A percentile compares a stretch with the other conserved stretches of the same genome.
Evolutionary conservation across 2,329 filamentous ascomycete genomes (phyloP).

Genomic region (Talaromyces sp.): DNA sequence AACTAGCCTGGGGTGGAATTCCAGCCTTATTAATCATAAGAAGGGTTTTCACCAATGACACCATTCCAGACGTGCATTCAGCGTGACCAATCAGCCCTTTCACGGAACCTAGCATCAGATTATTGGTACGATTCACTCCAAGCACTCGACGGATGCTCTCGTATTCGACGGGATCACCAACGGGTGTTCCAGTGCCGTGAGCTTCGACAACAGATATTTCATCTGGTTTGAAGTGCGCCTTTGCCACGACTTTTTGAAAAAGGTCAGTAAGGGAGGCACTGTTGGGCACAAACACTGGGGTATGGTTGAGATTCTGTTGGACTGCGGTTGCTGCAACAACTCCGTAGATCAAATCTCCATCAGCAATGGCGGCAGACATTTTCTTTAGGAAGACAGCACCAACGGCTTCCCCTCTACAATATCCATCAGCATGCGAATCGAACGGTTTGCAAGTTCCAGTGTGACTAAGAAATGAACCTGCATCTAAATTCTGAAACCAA

Average conservation of each 20-base stretch:
- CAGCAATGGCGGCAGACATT: slow-evolving; percentile 44
- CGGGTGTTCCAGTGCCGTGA: slow-evolving; percentile 32
- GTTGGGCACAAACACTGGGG: slow-evolving; percentile 27
- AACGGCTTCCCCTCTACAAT: slow-evolving; percentile 51
- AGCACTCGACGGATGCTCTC: slow-evolving; percentile 15
- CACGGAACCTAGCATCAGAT: not conserved
- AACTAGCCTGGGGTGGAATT: slow-evolving; percentile 28
- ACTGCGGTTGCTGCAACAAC: slow-evolving; percentile 30
- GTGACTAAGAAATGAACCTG: slow-evolving; percentile 51
- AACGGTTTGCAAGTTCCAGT: slow-evolving; percentile 52
- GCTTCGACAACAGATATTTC: slow-evolving; percentile 34
- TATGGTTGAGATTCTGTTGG: slow-evolving; percentile 30
- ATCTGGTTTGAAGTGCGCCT: slow-evolving; percentile 12
- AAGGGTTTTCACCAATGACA: slow-evolving; percentile 26
- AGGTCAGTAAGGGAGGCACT: not conserved
- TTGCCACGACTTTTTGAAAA: not conserved
- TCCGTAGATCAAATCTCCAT: slow-evolving; percentile 42
- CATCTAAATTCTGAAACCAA: slow-evolving; percentile 32
- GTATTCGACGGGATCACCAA: slow-evolving; percentile 25
- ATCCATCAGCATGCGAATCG: slow-evolving; percentile 46
- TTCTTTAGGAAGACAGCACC: slow-evolving; percentile 50
- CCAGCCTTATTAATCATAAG: slow-evolving; percentile 36
- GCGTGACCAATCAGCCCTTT: not conserved
- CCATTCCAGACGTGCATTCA: slow-evolving; percentile 24
- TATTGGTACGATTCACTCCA: slow-evolving; percentile 10